Conservation (phyloP, 2,329 filamentous ascomycete species). For the Cercospora canescens region DNA sequence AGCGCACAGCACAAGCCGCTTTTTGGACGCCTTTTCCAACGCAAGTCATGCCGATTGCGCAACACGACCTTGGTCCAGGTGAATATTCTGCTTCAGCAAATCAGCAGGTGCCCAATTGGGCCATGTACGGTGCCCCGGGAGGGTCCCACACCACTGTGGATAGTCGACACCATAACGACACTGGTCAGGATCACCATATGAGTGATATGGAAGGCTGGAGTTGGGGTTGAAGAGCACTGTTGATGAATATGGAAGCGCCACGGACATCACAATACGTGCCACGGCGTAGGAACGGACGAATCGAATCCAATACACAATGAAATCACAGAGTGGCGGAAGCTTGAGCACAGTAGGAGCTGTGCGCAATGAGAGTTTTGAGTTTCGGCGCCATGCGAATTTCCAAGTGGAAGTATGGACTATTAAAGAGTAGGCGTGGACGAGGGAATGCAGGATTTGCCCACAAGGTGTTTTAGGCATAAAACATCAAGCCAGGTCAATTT, state of each 20-base stretch:
- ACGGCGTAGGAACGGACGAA: background rate
- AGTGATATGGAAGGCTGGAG: slow-evolving; percentile 22
- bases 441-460: too few species aligned
- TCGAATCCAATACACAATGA: too few species aligned
- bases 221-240: slow-evolving; percentile 11
- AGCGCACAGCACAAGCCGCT: slow-evolving; percentile 23
- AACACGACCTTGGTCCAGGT: slow-evolving; percentile 14
- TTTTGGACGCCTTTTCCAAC: slow-evolving; percentile 45
- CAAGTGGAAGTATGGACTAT: too few species aligned
- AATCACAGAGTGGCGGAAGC: too few species aligned
- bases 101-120: slow-evolving; percentile 12
- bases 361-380: too few species aligned
- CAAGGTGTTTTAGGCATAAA: too few species aligned
- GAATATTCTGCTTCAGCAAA: slow-evolving; percentile 22
- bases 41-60: slow-evolving; percentile 38
- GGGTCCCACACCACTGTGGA: background rate
- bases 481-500: too few species aligned
- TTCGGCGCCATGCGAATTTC: too few species aligned
- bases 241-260: background rate
- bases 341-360: too few species aligned
- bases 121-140: background rate
- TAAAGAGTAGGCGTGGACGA: too few species aligned
- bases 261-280: background rate
- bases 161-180: slow-evolving; percentile 14
- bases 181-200: slow-evolving; percentile 25